phyloP scores from a whole-genome alignment of 2,329 filamentous ascomycete species.

The Leptographium wingfieldii region DNA sequence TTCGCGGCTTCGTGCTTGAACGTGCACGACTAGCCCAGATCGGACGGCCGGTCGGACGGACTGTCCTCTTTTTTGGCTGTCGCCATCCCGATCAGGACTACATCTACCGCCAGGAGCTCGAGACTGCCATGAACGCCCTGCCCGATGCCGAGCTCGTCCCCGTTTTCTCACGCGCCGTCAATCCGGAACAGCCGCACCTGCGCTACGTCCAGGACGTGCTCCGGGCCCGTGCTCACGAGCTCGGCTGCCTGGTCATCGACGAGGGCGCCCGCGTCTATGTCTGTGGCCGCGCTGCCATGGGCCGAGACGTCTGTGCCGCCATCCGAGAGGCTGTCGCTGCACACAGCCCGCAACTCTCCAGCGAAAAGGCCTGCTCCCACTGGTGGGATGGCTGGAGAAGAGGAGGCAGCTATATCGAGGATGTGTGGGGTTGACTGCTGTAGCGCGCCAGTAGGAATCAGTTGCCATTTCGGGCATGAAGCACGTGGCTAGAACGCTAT shows the following conservation, averaged over 20 bases:
- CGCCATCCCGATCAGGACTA: constrained; percentile 18
- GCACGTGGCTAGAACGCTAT: too few species aligned
- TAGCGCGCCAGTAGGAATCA: too few species aligned
- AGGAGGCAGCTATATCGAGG: background rate
- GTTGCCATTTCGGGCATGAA: too few species aligned
- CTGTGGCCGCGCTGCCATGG: background rate
- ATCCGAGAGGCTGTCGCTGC: background rate
- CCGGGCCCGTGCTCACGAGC: background rate
- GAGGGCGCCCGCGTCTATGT: background rate
- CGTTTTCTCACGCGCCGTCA: background rate
- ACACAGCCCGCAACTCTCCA: background rate
- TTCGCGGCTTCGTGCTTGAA: constrained; percentile 19
- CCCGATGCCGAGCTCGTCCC: background rate
- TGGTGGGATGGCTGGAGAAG: background rate
- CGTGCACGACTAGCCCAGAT: constrained; percentile 20
- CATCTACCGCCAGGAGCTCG: background rate
- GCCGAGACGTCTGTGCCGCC: background rate
- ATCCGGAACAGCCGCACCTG: background rate
- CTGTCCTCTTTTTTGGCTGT: constrained; percentile 26
- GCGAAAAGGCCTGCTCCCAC: background rate
- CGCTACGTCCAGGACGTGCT: background rate
- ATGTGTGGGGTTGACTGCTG: background rate
- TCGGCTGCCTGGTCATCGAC: background rate
- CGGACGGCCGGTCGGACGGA: constrained; percentile 20
- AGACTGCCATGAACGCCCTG: background rate